These are phyloP conservation scores for Aspergillus quadrilineatus DNA, from an alignment of 2,329 filamentous ascomycete species.

Conservation along the genomic window DNA sequence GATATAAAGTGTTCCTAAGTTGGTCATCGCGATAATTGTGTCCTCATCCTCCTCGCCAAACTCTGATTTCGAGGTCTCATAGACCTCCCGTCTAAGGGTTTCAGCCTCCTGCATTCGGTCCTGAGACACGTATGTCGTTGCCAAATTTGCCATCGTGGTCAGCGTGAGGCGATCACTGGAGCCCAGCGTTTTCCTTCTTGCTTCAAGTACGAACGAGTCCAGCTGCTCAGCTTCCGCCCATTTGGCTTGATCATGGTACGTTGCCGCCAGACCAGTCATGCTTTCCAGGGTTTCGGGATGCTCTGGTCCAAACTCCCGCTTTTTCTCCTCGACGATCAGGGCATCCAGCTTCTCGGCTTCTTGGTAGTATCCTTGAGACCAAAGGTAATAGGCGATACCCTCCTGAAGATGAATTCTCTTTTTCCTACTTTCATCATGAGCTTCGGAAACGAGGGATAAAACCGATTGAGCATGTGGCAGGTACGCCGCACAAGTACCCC, in stretches of 20 bases:
- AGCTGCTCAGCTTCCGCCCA: conserved; percentile 13
- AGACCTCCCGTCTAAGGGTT: conserved; percentile 15
- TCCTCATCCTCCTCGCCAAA: conserved; percentile 20
- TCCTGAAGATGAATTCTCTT: conserved; percentile 14
- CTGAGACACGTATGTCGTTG: conserved; percentile 18
- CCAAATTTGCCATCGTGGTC: conserved; percentile 20
- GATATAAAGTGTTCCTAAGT: conserved; percentile 19
- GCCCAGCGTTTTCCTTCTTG: conserved; percentile 9
- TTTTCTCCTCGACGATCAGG: conserved; percentile 16
- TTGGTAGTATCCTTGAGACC: conserved; percentile 8
- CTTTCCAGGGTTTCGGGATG: conserved; percentile 19
- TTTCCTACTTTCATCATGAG: conserved; percentile 4
- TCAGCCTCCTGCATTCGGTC: conserved; percentile 19
- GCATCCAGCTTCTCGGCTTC: conserved; percentile 10
- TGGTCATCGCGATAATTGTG: conserved; percentile 17
- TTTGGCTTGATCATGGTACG: conserved; percentile 11
- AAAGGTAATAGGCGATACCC: conserved; percentile 14
- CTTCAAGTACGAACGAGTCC: not conserved
- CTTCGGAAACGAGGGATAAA: not conserved
- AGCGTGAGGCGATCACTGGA: conserved; percentile 19
- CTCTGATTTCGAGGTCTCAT: conserved; percentile 18
- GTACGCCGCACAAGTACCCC: conserved; percentile 10
- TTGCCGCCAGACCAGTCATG: conserved; percentile 11
- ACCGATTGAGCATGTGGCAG: conserved; percentile 14
- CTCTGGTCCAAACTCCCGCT: conserved; percentile 11